Base-by-base conservation (phyloP, 257 asterid species). In the Scutellaria baicalensis region DNA sequence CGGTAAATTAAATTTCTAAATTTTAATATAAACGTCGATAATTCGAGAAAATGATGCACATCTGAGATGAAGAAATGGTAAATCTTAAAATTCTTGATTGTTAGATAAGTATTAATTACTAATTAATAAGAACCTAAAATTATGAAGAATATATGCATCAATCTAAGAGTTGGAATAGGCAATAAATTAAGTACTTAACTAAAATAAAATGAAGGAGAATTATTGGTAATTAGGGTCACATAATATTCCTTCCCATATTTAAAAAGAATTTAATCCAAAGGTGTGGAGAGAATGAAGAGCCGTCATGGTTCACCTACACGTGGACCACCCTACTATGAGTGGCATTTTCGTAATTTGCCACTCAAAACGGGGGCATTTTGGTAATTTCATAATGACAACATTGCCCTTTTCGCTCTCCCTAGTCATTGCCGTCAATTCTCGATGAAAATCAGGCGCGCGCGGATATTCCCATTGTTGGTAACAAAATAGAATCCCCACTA, bases 281-380 rank as follows among this genome's bases (percentile, higher is more conserved):
- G 12, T 16, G 61, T 56, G 64, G 45, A 33, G 45, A 33, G 66
- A 65, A 59, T 59, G 62, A 59, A 72, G 70, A 69, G 73, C 69
- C 66, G 36, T 44, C 72, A 21, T 44, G 72, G 81, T 72, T 73
- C 81, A 65, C 79, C 81, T 64, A 62, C 45, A 45, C 51, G 6
- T 21, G 67, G 59, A 63, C 68, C 79, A 72, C 60, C 27, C 9
- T 51, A 56, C 13, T 1, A 59, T 9, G 13, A 20, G 59, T 66
- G 75, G 63, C 16, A 3, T 13, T 70, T 33, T 13, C 5, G 79
- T 65, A 66, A 59, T 48, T 64, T 8, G 9, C 6, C 8, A 0
- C 0, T 0, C 6, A 27, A 9, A 7, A 0, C 1, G 0, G 36
- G 72, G 65, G 13, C 18, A 66, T 9, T 79, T 40, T 1, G 23